Evolutionary conservation across 208 protist genomes (phyloP).

Genomic region (Leishmania braziliensis): DNA sequence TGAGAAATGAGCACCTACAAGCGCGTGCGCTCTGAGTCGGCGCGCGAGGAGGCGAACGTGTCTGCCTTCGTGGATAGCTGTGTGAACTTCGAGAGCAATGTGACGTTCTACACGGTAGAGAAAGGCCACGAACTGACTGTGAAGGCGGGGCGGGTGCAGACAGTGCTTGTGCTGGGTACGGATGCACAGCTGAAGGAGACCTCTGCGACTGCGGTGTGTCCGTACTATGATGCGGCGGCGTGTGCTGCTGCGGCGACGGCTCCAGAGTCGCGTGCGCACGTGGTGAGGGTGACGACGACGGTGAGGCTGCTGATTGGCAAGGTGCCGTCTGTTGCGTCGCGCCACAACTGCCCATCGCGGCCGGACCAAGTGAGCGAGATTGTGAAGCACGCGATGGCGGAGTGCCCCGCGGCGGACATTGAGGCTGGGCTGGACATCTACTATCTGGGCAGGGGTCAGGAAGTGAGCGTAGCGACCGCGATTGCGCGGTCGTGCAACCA

Average conservation of each 20-base stretch:
- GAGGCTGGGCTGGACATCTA: slow-evolving; percentile 52
- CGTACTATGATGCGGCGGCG: slow-evolving; percentile 13
- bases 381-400: slow-evolving; percentile 47
- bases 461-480: slow-evolving; percentile 43
- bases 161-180: slow-evolving; percentile 62
- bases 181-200: slow-evolving; percentile 34
- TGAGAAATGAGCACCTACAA: slow-evolving; percentile 38
- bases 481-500: slow-evolving; percentile 60
- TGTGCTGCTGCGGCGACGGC: slow-evolving; percentile 18
- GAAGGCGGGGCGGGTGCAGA: slow-evolving; percentile 13
- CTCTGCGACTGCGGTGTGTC: not conserved
- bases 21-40: slow-evolving; percentile 46
- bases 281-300: slow-evolving; percentile 26
- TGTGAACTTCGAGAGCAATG: slow-evolving; percentile 52
- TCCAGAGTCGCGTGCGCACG: slow-evolving; percentile 21
- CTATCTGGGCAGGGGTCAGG: slow-evolving; percentile 45
- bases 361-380: slow-evolving; percentile 59
- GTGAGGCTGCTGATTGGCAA: slow-evolving; percentile 47
- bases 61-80: slow-evolving; percentile 64
- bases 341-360: slow-evolving; percentile 77
- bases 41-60: slow-evolving; percentile 62
- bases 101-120: slow-evolving; percentile 55
- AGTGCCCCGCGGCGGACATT: slow-evolving; percentile 15
- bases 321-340: slow-evolving; percentile 52
- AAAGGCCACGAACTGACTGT: slow-evolving; percentile 5